Base-by-base conservation (phyloP, 257 asterid species). In the Nicotiana paniculata region DNA sequence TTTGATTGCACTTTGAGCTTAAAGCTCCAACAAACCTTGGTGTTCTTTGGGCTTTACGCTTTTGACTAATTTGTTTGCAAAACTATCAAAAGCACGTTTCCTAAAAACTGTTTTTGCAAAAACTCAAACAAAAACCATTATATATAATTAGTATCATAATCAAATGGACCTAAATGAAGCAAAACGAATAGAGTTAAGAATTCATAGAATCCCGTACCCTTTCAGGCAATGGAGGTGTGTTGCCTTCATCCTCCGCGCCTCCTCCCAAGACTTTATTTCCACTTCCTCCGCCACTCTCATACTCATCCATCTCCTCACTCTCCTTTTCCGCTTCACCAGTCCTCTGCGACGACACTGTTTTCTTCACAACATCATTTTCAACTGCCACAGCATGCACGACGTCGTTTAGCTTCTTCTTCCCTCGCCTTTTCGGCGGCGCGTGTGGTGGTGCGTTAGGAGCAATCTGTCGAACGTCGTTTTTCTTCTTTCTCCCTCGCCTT, bases 281-380 rank as follows among this genome's bases (percentile, higher is more conserved):
- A 37, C 77, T 69, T 69, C 77, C 55, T 18, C 77, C 77, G 11
- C 77, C 54, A 69, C 35, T 70, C 78, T 12, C 78, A 43, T 70
- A 26, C 78, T 70, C 78, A 70, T 43, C 78, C 78, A 70, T 70
- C 59, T 70, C 48, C n/a, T 69, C 77, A 1, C 5, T 15, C 72
- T 15, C 72, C 53, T 67, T 66, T 6, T 6, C 75, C 51, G 35
- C 53, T 67, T 67, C 76, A 67, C 51, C 76, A 35, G 8, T 17
- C 35, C 76, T 67, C 16, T 6, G 77, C 77, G n/a, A 55, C 61
- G 9, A 21, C 59, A 57, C 46, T 33, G 57, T 46, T 72, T 13
- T 55, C 79, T 72, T 72, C 61, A 46, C 61, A 46, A 17, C 57
- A 39, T 69, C 77, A n/a, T 43, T 8, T 43, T 53, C 57, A 11